These are phyloP conservation scores for Claviceps digitariae DNA, from an alignment of 2,329 filamentous ascomycete species.

Conservation along the genomic window DNA sequence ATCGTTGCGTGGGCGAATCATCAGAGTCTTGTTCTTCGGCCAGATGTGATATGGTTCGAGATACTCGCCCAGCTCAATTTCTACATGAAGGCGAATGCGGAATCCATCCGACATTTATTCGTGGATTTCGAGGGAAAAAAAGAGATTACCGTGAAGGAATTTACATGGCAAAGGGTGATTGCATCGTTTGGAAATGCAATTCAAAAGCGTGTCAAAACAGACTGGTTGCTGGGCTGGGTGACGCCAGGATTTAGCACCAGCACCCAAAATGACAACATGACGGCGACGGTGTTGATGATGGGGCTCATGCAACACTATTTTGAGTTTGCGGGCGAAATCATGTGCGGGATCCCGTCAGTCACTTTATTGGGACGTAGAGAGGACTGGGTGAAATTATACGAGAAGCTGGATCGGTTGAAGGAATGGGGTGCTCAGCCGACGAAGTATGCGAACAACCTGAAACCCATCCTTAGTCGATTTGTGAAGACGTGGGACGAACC, in stretches of 20 bases:
- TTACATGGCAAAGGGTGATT: conserved; percentile 15
- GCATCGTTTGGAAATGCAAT: conserved; percentile 25
- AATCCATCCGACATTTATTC: conserved; percentile 30
- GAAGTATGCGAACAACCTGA: conserved; percentile 24
- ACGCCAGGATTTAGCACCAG: conserved; percentile 29
- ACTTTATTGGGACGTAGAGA: conserved; percentile 23
- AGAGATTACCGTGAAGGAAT: conserved; percentile 20
- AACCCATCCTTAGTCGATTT: conserved; percentile 31
- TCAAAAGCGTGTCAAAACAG: conserved; percentile 23
- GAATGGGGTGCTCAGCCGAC: conserved; percentile 30
- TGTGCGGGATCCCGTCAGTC: conserved; percentile 30
- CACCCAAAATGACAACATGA: conserved; percentile 23
- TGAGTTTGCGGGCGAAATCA: conserved; percentile 19
- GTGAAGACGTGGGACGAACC: conserved; percentile 29
- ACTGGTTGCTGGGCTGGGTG: conserved; percentile 29
- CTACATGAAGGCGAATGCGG: conserved; percentile 33
- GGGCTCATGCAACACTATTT: conserved; percentile 29
- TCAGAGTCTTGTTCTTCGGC: conserved; percentile 34
- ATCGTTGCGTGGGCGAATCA: conserved; percentile 36
- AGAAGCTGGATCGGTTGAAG: conserved; percentile 27
- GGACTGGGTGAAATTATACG: conserved; percentile 28
- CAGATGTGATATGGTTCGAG: conserved; percentile 42
- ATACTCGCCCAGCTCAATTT: conserved; percentile 37
- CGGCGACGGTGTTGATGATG: conserved; percentile 31
- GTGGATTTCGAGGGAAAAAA: conserved; percentile 30